Evolutionary conservation across 1,284 basidiomycete species (phyloP).

Genomic region (Moesziomyces aphidis): DNA sequence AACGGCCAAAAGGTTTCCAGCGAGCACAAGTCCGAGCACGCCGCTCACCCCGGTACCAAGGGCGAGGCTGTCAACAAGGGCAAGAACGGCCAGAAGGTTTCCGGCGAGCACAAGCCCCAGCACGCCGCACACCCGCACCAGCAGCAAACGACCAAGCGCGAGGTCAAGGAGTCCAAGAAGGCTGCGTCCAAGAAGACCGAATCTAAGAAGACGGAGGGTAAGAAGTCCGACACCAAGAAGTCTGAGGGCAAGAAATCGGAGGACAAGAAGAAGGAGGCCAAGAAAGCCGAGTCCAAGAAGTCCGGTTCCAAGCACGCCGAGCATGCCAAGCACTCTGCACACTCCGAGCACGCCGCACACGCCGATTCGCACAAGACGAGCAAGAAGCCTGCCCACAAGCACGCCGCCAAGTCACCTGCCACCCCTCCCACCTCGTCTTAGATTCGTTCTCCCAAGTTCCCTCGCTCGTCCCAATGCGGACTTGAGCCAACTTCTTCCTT

Average conservation of each 20-base stretch:
- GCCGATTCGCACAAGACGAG: slow-evolving; percentile 7
- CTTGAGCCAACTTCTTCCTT: not conserved
- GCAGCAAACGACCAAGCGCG: slow-evolving; percentile 1
- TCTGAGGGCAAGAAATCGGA: not conserved
- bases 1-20: slow-evolving; percentile 11
- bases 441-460: not conserved
- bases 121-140: slow-evolving; percentile 4
- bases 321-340: slow-evolving; percentile 1
- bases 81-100: slow-evolving; percentile 17
- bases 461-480: slow-evolving; percentile 4
- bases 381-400: slow-evolving; percentile 37
- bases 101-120: slow-evolving; percentile 3
- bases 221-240: not conserved
- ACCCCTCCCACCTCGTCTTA: not conserved
- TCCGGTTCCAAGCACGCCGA: slow-evolving; percentile 1
- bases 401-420: slow-evolving; percentile 13
- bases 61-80: slow-evolving; percentile 9
- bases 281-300: slow-evolving; percentile 3
- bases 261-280: slow-evolving; percentile 7
- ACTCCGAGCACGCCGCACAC: slow-evolving; percentile 2
- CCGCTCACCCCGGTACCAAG: not conserved
- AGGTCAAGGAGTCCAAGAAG: slow-evolving; percentile 2
- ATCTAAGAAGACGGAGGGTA: not conserved
- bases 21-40: slow-evolving; percentile 7
- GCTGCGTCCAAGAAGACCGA: not conserved